Conservation (phyloP, 352 stramenopile species). For the Phytophthora aleatoria region DNA sequence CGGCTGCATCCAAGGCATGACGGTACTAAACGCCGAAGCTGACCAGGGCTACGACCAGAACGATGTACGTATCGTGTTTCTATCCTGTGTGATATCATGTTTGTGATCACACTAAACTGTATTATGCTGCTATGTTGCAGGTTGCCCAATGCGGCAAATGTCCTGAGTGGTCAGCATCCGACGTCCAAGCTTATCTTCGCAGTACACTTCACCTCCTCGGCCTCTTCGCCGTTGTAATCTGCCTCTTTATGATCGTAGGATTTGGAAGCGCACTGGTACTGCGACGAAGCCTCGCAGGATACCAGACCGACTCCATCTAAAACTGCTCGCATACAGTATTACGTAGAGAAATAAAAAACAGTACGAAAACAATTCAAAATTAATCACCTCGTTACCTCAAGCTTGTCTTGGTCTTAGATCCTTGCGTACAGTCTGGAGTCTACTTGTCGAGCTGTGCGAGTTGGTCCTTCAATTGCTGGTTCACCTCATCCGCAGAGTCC, state of each 20-base stretch:
- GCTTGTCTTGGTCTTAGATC: constrained; percentile 9
- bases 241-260: constrained; percentile 79
- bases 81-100: not conserved
- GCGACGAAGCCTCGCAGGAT: constrained; percentile 72
- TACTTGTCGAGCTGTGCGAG: constrained; percentile 43
- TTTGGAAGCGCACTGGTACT: constrained; percentile 73
- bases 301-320: constrained; percentile 88
- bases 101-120: not conserved
- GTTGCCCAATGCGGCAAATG: constrained; percentile 76
- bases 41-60: constrained; percentile 67
- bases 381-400: constrained; percentile 32
- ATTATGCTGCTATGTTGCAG: constrained; percentile 27
- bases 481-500: constrained; percentile 59
- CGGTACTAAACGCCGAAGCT: constrained; percentile 49
- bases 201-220: constrained; percentile 69
- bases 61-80: constrained; percentile 48
- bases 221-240: constrained; percentile 68
- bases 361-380: constrained; percentile 44
- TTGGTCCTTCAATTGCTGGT: constrained; percentile 48
- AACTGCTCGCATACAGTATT: not conserved
- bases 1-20: constrained; percentile 56
- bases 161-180: constrained; percentile 71
- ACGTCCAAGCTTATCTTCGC: constrained; percentile 73
- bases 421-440: constrained; percentile 17
- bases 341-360: constrained; percentile 11